Base-by-base conservation (phyloP, 495 filamentous ascomycete genomes). In the Penicillium macrosclerotiorum region DNA sequence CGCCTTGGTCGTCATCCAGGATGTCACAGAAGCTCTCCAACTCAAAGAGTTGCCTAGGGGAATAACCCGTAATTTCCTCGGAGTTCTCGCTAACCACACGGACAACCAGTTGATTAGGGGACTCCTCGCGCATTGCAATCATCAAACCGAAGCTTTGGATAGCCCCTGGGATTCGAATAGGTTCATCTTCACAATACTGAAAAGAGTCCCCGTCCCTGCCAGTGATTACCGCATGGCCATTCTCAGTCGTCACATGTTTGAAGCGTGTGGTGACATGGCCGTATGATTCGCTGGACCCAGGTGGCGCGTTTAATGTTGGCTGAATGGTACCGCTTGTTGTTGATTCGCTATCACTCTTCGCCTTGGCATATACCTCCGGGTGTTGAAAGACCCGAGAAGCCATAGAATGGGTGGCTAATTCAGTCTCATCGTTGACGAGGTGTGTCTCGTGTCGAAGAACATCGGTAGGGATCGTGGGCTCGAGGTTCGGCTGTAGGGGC, bases 111-210 rank as follows among this genome's bases (percentile, higher is more conserved):
- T 75, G 76, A 22, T 83, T 83, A 16, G 85, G 85, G 0, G 71
- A 57, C 34, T 85, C 76, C 58, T 95, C 88, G 35, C 81, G 75
- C n/a, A 96, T 54, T 0, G 83, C 90, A 17, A 97, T 52, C 37
- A 96, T 67, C 3, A 87, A 68, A 2, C 92, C 91, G 60, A 95
- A 97, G 6, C 78, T 72, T 54, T 96, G 92, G 1, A 96, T 72
- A n/a, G 91, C 89, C 11, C 91, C 91, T 1, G 92, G 92, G 11
- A 89, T 86, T 52, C 90, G 89, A 30, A 96, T 96, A 1, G 92
- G 90, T 53, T 96, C 92, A 63, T 97, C 92, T 64, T 97, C 92
- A 62, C 89, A 95, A n/a, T 76, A 45, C 54, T 91, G 86, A 30
- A 92, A 69, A 2, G 67, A 77, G 12, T 81, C 75, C 2, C 84